These are phyloP conservation scores for Rutstroemia sp. DNA, from an alignment of 2,329 filamentous ascomycete species.

Conservation along the genomic window DNA sequence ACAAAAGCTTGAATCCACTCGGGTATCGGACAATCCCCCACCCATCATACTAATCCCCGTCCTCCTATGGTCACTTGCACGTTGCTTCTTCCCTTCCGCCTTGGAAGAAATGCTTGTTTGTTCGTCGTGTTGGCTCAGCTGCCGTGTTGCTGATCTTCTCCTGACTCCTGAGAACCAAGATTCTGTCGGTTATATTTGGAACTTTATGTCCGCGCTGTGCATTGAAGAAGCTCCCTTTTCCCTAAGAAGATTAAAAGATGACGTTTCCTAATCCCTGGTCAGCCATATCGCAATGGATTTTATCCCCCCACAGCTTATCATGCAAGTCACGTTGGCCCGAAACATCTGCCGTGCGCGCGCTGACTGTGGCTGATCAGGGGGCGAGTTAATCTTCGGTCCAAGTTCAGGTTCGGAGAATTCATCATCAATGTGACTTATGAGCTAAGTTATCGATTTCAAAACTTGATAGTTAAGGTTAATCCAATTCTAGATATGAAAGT, in stretches of 20 bases:
- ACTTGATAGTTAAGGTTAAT: no score
- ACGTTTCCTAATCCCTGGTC: no score
- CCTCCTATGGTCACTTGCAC: background rate
- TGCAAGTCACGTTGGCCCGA: background rate
- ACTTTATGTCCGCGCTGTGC: no score
- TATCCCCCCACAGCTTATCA: background rate
- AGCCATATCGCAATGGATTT: background rate
- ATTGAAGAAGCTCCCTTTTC: no score
- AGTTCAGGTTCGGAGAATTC: no score
- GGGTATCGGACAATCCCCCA: background rate
- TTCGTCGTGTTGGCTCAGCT: background rate
- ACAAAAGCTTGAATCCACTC: background rate
- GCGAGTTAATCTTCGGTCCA: background rate
- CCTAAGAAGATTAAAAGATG: no score
- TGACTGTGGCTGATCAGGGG: background rate
- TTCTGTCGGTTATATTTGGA: background rate
- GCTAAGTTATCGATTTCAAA: no score
- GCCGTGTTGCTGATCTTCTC: background rate
- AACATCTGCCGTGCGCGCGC: background rate
- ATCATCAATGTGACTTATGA: no score
- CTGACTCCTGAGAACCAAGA: background rate
- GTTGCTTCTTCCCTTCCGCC: background rate
- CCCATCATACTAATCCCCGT: background rate
- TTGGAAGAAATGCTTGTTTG: background rate
- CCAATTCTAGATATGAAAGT: no score